Evolutionary conservation across 257 asterid species (phyloP).

Genomic region (Eustoma russellianum): DNA sequence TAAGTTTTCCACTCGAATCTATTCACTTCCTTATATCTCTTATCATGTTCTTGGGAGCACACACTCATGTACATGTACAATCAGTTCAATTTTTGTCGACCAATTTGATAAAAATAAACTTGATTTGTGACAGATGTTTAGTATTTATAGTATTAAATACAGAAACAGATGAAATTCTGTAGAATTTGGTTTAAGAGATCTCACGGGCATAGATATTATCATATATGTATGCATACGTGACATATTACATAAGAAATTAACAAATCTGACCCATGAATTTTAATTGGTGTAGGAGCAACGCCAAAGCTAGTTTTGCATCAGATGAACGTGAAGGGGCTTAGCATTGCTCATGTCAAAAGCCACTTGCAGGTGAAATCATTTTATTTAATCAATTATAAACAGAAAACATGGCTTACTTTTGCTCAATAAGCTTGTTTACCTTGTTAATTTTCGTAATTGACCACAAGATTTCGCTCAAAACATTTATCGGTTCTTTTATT

Average conservation of each 20-base stretch:
- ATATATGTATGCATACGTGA: too few species aligned
- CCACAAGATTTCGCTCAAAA: background rate
- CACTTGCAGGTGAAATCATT: conserved; percentile 23
- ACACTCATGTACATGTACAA: too few species aligned
- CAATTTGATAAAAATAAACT: background rate
- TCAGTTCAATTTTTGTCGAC: too few species aligned
- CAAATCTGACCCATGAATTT: background rate
- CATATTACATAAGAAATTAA: too few species aligned
- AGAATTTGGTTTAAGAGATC: too few species aligned
- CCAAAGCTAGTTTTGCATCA: conserved; percentile 28
- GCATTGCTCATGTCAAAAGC: conserved; percentile 32
- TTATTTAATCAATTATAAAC: background rate
- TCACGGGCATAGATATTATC: too few species aligned
- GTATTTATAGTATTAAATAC: too few species aligned
- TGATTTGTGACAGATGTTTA: background rate
- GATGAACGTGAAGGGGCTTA: conserved; percentile 32
- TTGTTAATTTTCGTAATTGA: background rate
- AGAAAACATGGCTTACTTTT: background rate
- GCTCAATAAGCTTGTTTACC: background rate
- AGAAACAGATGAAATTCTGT: too few species aligned
- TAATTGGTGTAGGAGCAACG: conserved; percentile 18
- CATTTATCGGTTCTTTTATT: background rate
- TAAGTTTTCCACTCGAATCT: conserved; percentile 2
- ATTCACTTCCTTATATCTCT: too few species aligned
- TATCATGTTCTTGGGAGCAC: background rate